Evolutionary conservation across 75 land plant species (phyloP).

Genomic region (Gnetum montanum): DNA sequence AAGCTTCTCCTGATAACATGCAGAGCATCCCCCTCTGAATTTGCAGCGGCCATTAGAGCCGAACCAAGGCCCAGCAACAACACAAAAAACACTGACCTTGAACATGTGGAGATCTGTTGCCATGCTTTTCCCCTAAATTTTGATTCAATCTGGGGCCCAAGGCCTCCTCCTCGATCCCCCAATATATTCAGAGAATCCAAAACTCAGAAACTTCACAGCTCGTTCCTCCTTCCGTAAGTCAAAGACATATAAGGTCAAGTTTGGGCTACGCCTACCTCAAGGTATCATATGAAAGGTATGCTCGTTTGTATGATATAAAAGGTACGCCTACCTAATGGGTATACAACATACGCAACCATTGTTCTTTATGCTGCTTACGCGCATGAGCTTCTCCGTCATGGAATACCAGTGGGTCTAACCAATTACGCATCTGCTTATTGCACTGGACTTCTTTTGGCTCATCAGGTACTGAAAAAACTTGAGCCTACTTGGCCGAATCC

Average conservation of each 20-base stretch:
- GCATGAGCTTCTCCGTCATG: slow-evolving; percentile 84
- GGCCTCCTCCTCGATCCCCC: too few species aligned
- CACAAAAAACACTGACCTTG: neutral
- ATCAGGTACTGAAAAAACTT: slow-evolving; percentile 71
- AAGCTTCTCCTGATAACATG: slow-evolving; percentile 67
- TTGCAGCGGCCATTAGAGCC: slow-evolving; percentile 7
- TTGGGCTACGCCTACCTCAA: too few species aligned
- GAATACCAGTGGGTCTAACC: slow-evolving; percentile 86
- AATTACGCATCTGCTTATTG: slow-evolving; percentile 99
- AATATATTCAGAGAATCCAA: too few species aligned
- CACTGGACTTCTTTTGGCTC: slow-evolving; percentile 89
- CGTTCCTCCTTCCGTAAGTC: too few species aligned
- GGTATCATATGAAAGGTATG: too few species aligned
- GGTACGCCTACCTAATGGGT: too few species aligned
- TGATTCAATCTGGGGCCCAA: too few species aligned
- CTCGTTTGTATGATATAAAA: too few species aligned
- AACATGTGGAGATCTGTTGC: neutral
- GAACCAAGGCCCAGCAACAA: neutral
- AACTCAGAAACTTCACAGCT: too few species aligned
- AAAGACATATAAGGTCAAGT: too few species aligned
- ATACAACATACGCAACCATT: slow-evolving; percentile 77
- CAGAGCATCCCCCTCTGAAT: slow-evolving; percentile 84
- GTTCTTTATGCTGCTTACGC: slow-evolving; percentile 83
- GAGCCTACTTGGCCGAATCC: too few species aligned
- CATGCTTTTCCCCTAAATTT: neutral